A percentile compares a stretch with the other conserved stretches of the same genome.
Conservation (phyloP, 345 rosid genomes). For the Noccaea caerulescens region DNA sequence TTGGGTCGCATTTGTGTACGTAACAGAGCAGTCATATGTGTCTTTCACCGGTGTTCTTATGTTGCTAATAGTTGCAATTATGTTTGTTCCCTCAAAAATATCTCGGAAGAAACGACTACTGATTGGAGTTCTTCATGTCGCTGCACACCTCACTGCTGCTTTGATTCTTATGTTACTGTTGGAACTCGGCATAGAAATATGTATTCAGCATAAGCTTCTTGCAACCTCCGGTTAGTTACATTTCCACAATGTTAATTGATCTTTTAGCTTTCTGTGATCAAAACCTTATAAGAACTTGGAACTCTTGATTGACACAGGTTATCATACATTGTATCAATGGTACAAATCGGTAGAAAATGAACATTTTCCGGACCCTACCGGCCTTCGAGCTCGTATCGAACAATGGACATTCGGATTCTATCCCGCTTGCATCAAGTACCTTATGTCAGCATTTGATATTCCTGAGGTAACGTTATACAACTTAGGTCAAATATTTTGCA, state of each 20-base stretch:
- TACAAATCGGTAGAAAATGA: constrained; percentile 80
- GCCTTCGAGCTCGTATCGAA: constrained; percentile 88
- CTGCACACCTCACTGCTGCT: constrained; percentile 81
- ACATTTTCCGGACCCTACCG: constrained; percentile 96
- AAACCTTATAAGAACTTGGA: background rate
- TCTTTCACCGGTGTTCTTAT: constrained; percentile 73
- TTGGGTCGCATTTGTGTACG: constrained; percentile 63
- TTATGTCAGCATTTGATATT: constrained; percentile 92
- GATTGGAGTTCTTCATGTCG: constrained; percentile 78
- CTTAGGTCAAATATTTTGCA: background rate
- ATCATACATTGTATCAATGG: constrained; percentile 90
- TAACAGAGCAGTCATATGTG: constrained; percentile 69
- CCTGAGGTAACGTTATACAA: constrained; percentile 56
- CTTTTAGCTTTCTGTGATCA: background rate
- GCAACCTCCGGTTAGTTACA: constrained; percentile 75
- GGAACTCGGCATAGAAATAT: constrained; percentile 86
- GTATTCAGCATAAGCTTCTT: constrained; percentile 76
- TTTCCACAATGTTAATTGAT: background rate
- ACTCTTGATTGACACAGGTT: constrained; percentile 53
- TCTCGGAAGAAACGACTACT: constrained; percentile 73
- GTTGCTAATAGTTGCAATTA: constrained; percentile 62
- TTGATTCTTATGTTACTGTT: constrained; percentile 80
- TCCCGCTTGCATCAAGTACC: constrained; percentile 95
- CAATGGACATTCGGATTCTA: constrained; percentile 93
- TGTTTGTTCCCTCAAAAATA: constrained; percentile 82